Conservation (phyloP, 2,329 filamentous ascomycete genomes). For the Lecanosticta acicola region DNA sequence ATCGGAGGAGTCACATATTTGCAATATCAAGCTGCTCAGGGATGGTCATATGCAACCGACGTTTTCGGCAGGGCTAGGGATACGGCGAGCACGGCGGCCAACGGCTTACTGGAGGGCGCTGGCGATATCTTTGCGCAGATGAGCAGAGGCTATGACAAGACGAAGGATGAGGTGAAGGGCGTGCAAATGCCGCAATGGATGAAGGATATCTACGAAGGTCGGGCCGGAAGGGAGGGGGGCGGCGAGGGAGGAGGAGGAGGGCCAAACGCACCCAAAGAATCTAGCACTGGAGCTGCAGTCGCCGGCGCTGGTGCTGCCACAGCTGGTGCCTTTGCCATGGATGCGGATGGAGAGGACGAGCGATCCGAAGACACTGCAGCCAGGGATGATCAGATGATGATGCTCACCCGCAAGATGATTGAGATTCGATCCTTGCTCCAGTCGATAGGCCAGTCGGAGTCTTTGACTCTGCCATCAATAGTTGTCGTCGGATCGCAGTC, state of each 20-base stretch:
- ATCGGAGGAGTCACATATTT: constrained; percentile 85
- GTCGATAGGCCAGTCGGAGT: constrained; percentile 83
- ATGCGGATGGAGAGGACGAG: constrained; percentile 58
- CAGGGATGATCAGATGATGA: constrained; percentile 98
- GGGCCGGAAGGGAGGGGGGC: constrained; percentile 26
- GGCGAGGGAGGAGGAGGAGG: constrained; percentile 33
- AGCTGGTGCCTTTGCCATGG: constrained; percentile 73
- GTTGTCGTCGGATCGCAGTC: constrained; percentile 99
- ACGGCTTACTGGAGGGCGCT: constrained; percentile 63
- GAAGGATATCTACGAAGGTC: constrained; percentile 53
- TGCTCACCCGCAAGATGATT: constrained; percentile 98
- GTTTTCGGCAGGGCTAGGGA: constrained; percentile 68
- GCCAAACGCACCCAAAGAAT: constrained; percentile 35
- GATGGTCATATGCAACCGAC: constrained; percentile 71
- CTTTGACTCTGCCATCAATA: constrained; percentile 85
- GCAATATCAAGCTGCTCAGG: constrained; percentile 87
- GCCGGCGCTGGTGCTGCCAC: constrained; percentile 64
- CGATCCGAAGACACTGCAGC: constrained; percentile 61
- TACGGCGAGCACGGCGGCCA: constrained; percentile 62
- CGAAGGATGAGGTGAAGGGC: constrained; percentile 55
- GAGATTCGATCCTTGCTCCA: constrained; percentile 91
- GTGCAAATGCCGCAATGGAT: constrained; percentile 67
- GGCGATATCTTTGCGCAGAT: constrained; percentile 75
- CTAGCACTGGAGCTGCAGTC: constrained; percentile 47
- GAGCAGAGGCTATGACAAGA: constrained; percentile 72